A percentile compares a stretch with the other conserved stretches of the same genome.
phyloP scores from a whole-genome alignment of 331 rosid genomes.

The Dryas integrifolia region DNA sequence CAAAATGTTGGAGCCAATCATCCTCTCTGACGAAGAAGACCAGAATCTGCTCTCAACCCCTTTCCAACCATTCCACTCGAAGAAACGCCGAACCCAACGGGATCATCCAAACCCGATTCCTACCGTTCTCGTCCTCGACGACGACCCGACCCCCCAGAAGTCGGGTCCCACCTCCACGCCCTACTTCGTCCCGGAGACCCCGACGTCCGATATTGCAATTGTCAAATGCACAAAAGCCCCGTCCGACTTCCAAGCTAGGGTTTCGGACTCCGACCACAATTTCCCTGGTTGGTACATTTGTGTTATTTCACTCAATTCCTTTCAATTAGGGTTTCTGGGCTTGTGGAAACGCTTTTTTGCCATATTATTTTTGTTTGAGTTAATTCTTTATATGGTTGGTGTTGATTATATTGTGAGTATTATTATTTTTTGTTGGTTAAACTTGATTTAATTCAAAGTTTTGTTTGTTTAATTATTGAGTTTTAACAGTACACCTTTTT shows the following conservation, averaged over 20 bases:
- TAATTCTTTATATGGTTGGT: not conserved
- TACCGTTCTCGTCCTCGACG: slow-evolving; percentile 59
- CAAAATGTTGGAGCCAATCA: slow-evolving; percentile 49
- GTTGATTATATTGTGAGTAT: too few species aligned
- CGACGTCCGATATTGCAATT: slow-evolving; percentile 57
- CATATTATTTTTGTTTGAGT: not conserved
- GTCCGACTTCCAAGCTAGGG: slow-evolving; percentile 31
- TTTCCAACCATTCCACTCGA: slow-evolving; percentile 29
- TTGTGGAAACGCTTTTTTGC: slow-evolving; percentile 4
- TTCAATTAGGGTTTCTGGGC: not conserved
- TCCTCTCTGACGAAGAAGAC: slow-evolving; percentile 84
- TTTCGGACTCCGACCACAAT: slow-evolving; percentile 29
- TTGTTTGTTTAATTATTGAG: not conserved
- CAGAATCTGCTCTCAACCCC: slow-evolving; percentile 41
- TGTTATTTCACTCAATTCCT: not conserved
- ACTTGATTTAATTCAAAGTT: not conserved
- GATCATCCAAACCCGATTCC: slow-evolving; percentile 33
- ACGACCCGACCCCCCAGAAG: slow-evolving; percentile 74
- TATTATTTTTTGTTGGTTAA: not conserved
- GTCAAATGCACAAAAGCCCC: slow-evolving; percentile 52
- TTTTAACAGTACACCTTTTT: not conserved
- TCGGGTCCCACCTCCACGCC: slow-evolving; percentile 30
- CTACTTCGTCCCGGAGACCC: slow-evolving; percentile 64
- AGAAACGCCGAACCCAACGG: slow-evolving; percentile 49
- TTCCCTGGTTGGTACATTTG: slow-evolving; percentile 38